Evolutionary conservation across 139 green algal genomes (phyloP).

Genomic region (Raphidocelis subcapitata): DNA sequence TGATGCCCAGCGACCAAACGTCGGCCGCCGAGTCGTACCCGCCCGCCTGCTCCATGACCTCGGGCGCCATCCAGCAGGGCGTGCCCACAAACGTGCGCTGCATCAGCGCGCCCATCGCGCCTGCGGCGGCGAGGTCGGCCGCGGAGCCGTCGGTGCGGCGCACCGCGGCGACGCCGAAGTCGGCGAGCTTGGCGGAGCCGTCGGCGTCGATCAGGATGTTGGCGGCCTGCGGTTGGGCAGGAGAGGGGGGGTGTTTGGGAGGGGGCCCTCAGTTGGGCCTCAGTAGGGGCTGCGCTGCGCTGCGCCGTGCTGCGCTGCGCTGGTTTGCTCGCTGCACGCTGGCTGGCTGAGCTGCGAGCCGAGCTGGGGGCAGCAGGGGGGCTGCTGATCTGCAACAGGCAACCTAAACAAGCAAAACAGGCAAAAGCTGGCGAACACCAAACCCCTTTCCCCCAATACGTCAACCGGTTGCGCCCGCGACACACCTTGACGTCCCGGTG

Average conservation of each 20-base stretch:
- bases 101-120: slow-evolving; percentile 40
- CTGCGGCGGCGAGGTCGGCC: slow-evolving; percentile 47
- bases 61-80: slow-evolving; percentile 17
- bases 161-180: slow-evolving; percentile 96
- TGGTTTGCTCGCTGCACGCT: too few species aligned
- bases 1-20: slow-evolving; percentile 99
- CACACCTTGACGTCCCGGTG: slow-evolving; percentile 83
- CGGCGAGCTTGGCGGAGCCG: slow-evolving; percentile 87
- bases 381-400: too few species aligned
- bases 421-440: too few species aligned
- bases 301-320: too few species aligned
- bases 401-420: too few species aligned
- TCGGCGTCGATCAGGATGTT: slow-evolving; percentile 95
- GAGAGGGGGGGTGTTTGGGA: too few species aligned
- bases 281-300: too few species aligned
- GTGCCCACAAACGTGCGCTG: slow-evolving; percentile 72
- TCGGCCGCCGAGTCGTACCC: slow-evolving; percentile 81
- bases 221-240: slow-evolving; percentile 62
- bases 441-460: too few species aligned
- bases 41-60: not conserved
- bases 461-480: too few species aligned
- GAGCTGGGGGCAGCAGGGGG: too few species aligned
- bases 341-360: too few species aligned
- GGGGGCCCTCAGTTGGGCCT: too few species aligned
- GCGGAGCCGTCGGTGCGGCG: slow-evolving; percentile 82